Percentiles rank a stretch among this genome's conserved stretches.
phyloP scores from a whole-genome alignment of 1,284 basidiomycete species.

The Pyrrhoderma noxium region DNA sequence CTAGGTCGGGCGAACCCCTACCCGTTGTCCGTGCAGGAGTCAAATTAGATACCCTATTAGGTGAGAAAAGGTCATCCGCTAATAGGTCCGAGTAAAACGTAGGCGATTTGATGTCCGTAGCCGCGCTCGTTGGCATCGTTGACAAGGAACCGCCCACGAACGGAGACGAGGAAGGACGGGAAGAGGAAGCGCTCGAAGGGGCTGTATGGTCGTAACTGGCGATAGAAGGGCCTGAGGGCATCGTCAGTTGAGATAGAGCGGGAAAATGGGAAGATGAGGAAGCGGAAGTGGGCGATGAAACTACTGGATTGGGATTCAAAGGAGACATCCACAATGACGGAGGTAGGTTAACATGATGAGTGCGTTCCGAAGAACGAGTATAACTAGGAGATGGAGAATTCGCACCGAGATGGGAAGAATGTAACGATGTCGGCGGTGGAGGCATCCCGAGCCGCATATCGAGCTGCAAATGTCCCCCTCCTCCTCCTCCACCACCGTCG shows the following conservation, averaged over 20 bases:
- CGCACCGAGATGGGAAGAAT: slow-evolving; percentile 18
- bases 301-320: slow-evolving; percentile 12
- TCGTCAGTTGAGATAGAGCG: slow-evolving; percentile 15
- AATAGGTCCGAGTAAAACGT: slow-evolving; percentile 61
- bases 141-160: slow-evolving; percentile 15
- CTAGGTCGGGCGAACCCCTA: slow-evolving; percentile 53
- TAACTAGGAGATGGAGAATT: slow-evolving; percentile 18
- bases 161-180: slow-evolving; percentile 10
- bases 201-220: slow-evolving; percentile 23
- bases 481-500: no score
- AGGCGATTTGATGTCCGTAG: slow-evolving; percentile 31
- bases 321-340: slow-evolving; percentile 80
- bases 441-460: slow-evolving; percentile 18
- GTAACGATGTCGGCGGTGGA: slow-evolving; percentile 6
- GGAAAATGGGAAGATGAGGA: slow-evolving; percentile 13
- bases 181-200: slow-evolving; percentile 21
- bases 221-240: slow-evolving; percentile 17
- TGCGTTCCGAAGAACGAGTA: slow-evolving; percentile 39
- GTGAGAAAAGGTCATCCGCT: slow-evolving; percentile 53
- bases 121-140: slow-evolving; percentile 18
- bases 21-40: slow-evolving; percentile 52
- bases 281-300: neutral
- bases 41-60: slow-evolving; percentile 41
- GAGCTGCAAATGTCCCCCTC: slow-evolving; percentile 1
- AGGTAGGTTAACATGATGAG: slow-evolving; percentile 46